Base-by-base conservation (phyloP, 2,329 filamentous ascomycete genomes). In the Sodiomyces alkalinus region DNA sequence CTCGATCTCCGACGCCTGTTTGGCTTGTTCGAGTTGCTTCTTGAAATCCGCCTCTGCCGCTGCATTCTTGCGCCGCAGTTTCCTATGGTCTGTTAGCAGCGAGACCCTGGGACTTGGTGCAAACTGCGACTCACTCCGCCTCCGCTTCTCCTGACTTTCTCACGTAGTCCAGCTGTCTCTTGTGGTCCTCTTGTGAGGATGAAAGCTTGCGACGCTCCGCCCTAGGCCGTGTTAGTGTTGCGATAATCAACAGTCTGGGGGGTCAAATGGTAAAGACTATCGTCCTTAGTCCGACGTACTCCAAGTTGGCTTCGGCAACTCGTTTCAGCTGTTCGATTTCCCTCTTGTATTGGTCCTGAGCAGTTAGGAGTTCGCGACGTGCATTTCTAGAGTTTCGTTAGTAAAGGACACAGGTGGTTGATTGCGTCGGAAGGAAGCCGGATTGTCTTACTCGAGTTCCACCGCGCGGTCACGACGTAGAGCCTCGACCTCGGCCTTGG, bases 391-490 rank as follows among this genome's bases (percentile, higher is more conserved):
- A n/a, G n/a, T n/a, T n/a, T n/a, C n/a, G n/a, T n/a, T n/a, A n/a
- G n/a, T n/a, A n/a, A n/a, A n/a, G n/a, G n/a, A n/a, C n/a, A n/a
- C n/a, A n/a, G n/a, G n/a, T n/a, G n/a, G n/a, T n/a, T n/a, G n/a
- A n/a, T n/a, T n/a, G n/a, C n/a, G 13, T 4, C 5, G 15, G 11
- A 6, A 10, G 21, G 23, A 15, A 29, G 20, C 19, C 4, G 6
- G 11, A 14, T 16, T 21, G 12, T 5, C n/a, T 39, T 58, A 68
- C 47, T 60, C 60, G 6, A 77, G 39, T 31, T 83, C 76, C 20
- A 71, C 65, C 29, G 78, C 72, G 42, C 90, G 79, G 19, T 73
- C 67, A 26, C 63, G 63, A 40, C 82, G 79, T 12, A 86, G 55
- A 6, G 68, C 67, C 27, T 87, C 76, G 31, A 82, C 81, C 38